phyloP scores from a whole-genome alignment of 2,329 filamentous ascomycete species.

The Microthyrium microscopicum region DNA sequence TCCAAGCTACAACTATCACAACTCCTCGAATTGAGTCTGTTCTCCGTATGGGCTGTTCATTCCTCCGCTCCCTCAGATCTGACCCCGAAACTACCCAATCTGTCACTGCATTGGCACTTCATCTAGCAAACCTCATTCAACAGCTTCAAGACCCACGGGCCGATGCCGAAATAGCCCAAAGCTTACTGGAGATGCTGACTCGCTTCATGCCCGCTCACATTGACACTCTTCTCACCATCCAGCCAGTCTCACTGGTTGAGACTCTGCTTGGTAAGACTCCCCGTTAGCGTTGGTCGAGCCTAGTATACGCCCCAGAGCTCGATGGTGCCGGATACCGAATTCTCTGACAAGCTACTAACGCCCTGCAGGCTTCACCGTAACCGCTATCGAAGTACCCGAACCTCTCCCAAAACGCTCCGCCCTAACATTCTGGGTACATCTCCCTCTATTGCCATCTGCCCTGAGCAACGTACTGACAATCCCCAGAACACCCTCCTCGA shows the following conservation, averaged over 20 bases:
- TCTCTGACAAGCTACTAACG: slow-evolving; percentile 42
- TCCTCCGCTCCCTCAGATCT: slow-evolving; percentile 38
- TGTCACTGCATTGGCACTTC: slow-evolving; percentile 22
- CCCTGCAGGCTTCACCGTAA: slow-evolving; percentile 56
- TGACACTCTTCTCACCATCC: background rate
- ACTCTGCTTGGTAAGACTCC: no score
- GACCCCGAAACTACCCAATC: slow-evolving; percentile 22
- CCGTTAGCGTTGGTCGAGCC: no score
- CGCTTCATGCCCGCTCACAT: slow-evolving; percentile 9
- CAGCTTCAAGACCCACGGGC: slow-evolving; percentile 4
- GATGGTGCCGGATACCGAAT: slow-evolving; percentile 46
- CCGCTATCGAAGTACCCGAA: slow-evolving; percentile 53
- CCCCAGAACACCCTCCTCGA: background rate
- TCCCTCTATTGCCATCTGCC: background rate
- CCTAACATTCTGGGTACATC: slow-evolving; percentile 56
- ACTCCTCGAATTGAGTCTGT: slow-evolving; percentile 39
- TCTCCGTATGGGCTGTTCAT: slow-evolving; percentile 46
- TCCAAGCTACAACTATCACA: slow-evolving; percentile 40
- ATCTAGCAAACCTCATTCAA: slow-evolving; percentile 1
- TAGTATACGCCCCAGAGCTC: slow-evolving; percentile 45
- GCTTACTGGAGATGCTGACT: slow-evolving; percentile 6
- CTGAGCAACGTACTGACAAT: background rate
- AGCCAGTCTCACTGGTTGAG: slow-evolving; percentile 16
- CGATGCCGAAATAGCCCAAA: slow-evolving; percentile 7
- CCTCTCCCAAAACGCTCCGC: slow-evolving; percentile 60